A percentile compares a stretch with the other conserved stretches of the same genome.
These are phyloP conservation scores for Sporothrix inflata DNA, from an alignment of 2,329 filamentous ascomycete genomes.

Conservation along the genomic window DNA sequence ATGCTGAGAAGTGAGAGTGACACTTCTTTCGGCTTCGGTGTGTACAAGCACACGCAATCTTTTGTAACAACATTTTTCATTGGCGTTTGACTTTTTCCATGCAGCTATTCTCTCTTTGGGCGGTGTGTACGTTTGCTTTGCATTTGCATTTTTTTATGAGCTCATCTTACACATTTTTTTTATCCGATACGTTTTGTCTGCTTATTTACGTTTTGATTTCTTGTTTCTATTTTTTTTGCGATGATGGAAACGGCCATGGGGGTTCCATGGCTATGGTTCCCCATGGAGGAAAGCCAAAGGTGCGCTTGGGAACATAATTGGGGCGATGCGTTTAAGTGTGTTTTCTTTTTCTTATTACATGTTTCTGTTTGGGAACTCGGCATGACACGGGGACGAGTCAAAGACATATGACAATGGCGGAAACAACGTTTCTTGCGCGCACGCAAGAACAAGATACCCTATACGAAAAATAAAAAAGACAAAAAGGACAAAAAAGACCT, in stretches of 20 bases:
- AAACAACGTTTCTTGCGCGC: background rate
- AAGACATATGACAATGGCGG: background rate
- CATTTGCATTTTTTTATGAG: background rate
- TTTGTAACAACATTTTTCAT: conserved; percentile 22
- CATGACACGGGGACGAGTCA: background rate
- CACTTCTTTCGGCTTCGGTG: background rate
- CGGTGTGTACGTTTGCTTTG: conserved; percentile 1
- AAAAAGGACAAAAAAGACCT: background rate
- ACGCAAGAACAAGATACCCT: conserved; percentile 17
- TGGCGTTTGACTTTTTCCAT: background rate
- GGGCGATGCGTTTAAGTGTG: background rate
- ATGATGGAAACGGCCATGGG: background rate
- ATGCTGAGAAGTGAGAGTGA: background rate
- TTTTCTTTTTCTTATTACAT: background rate
- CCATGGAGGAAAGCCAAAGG: background rate
- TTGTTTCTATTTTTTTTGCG: background rate
- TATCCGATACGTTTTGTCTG: background rate
- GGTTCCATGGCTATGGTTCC: background rate
- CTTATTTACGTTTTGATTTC: background rate
- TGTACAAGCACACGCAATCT: background rate
- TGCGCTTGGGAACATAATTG: conserved; percentile 4
- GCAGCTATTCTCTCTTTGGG: background rate
- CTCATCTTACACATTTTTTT: conserved; percentile 1
- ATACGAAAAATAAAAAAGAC: background rate
- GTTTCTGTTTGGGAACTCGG: background rate